Conservation (phyloP, 495 filamentous ascomycete species). For the Pyrenopolyporus hunteri region DNA sequence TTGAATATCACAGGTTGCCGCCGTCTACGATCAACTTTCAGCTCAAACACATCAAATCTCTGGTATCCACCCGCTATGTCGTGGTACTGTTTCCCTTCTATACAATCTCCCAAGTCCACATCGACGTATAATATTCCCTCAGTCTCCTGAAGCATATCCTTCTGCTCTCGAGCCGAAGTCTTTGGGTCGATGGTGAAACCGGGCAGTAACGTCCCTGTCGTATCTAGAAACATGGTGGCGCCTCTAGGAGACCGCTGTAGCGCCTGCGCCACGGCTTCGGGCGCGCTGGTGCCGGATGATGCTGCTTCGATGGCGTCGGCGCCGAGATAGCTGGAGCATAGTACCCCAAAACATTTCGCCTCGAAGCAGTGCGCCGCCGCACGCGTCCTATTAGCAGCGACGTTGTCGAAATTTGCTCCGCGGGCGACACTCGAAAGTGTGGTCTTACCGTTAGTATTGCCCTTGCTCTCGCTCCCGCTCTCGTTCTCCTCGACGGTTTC, state of each 20-base stretch:
- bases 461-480: not conserved
- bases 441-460: not conserved
- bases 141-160: constrained; percentile 43
- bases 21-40: constrained; percentile 46
- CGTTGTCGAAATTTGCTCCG: constrained; percentile 48
- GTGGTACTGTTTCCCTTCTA: constrained; percentile 55
- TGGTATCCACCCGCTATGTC: constrained; percentile 54
- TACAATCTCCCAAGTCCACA: constrained; percentile 45
- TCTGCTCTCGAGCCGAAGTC: constrained; percentile 17
- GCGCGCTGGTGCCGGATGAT: constrained; percentile 14
- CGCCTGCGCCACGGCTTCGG: constrained; percentile 12
- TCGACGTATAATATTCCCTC: constrained; percentile 54
- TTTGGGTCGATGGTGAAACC: constrained; percentile 32
- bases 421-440: not conserved
- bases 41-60: constrained; percentile 50
- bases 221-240: constrained; percentile 49
- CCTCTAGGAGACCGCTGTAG: constrained; percentile 38
- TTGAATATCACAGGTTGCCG: constrained; percentile 14
- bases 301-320: constrained; percentile 34
- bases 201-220: constrained; percentile 43
- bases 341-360: constrained; percentile 52
- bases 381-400: constrained; percentile 47
- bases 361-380: constrained; percentile 55
- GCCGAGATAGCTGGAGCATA: constrained; percentile 44
- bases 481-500: constrained; percentile 2